Conservation (phyloP, 2,329 filamentous ascomycete genomes). For the Aphanoascus verrucosus region DNA sequence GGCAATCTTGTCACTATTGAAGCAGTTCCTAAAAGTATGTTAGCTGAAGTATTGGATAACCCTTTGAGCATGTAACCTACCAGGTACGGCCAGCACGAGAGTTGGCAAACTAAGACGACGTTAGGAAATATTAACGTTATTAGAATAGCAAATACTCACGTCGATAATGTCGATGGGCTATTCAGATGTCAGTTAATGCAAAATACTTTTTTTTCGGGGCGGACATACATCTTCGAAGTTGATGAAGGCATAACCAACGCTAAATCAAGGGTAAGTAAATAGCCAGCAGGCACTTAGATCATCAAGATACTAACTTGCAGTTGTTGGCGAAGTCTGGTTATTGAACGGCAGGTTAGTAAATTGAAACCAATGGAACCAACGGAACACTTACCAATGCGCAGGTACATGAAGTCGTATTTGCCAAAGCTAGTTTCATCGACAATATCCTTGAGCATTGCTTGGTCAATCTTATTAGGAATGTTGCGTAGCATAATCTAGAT, state of each 20-base stretch:
- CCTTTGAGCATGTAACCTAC: conserved; percentile 32
- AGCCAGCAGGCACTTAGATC: not conserved
- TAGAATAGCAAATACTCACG: conserved; percentile 35
- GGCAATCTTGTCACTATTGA: conserved; percentile 71
- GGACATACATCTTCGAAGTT: conserved; percentile 70
- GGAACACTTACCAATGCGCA: conserved; percentile 56
- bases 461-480: conserved; percentile 81
- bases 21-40: conserved; percentile 55
- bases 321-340: conserved; percentile 62
- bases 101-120: conserved; percentile 53
- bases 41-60: conserved; percentile 10
- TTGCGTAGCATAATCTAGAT: conserved; percentile 82
- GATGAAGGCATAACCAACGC: conserved; percentile 94
- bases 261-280: conserved; percentile 28
- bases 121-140: conserved; percentile 20
- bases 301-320: conserved; percentile 55
- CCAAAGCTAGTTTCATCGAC: conserved; percentile 69
- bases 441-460: conserved; percentile 61
- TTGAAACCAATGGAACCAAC: not conserved
- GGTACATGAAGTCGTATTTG: conserved; percentile 88
- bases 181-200: conserved; percentile 29
- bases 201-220: conserved; percentile 5
- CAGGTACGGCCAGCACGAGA: conserved; percentile 61
- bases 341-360: conserved; percentile 10
- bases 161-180: conserved; percentile 63